Evolutionary conservation across 495 filamentous ascomycete species (phyloP).

Genomic region (Alectoria sarmentosa): DNA sequence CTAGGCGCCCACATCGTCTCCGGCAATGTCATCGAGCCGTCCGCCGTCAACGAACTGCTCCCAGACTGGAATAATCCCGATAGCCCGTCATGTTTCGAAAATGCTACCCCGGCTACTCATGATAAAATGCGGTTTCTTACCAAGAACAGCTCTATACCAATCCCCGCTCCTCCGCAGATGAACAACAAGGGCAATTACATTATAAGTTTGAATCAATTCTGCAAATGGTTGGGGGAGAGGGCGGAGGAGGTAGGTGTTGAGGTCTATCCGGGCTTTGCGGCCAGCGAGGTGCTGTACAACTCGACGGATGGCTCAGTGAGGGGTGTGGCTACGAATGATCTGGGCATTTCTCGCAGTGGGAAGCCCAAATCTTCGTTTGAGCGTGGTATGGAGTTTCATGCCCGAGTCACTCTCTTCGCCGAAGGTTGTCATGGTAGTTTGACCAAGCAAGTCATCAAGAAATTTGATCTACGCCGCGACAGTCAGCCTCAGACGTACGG

Average conservation of each 20-base stretch:
- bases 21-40: conserved; percentile 90
- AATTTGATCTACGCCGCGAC: conserved; percentile 83
- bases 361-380: conserved; percentile 89
- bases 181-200: conserved; percentile 98
- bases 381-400: conserved; percentile 97
- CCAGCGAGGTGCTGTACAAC: conserved; percentile 84
- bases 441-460: conserved; percentile 92
- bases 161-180: conserved; percentile 94
- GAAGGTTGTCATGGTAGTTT: conserved; percentile 97
- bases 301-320: conserved; percentile 72
- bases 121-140: conserved; percentile 96
- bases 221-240: conserved; percentile 89
- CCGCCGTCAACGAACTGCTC: conserved; percentile 80
- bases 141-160: conserved; percentile 65
- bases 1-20: conserved; percentile 93
- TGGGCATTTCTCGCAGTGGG: conserved; percentile 73
- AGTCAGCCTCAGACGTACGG: conserved; percentile 93
- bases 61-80: conserved; percentile 88
- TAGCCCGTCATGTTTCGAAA: conserved; percentile 77
- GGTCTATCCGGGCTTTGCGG: conserved; percentile 92
- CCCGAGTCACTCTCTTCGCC: conserved; percentile 83
- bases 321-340: conserved; percentile 94
- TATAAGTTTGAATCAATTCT: conserved; percentile 86
- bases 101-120: conserved; percentile 69
- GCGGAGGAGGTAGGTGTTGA: conserved; percentile 98